Conservation (phyloP, 2,329 filamentous ascomycete species). For the Epichloe aotearoae region DNA sequence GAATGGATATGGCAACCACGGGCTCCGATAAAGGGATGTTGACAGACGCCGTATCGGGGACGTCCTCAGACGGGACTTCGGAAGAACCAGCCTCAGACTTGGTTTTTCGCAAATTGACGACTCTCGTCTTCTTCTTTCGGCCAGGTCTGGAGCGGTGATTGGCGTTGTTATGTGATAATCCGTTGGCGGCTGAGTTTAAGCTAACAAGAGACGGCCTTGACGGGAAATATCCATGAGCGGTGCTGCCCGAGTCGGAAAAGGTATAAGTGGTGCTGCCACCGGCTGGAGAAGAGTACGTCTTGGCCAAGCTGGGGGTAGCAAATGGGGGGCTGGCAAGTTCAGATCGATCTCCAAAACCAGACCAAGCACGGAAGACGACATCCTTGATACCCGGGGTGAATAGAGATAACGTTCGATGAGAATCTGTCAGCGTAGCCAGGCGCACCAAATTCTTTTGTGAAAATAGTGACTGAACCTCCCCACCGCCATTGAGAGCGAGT, state of each 20-base stretch:
- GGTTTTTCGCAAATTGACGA: slow-evolving; percentile 65
- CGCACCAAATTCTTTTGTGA: slow-evolving; percentile 88
- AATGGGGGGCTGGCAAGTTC: slow-evolving; percentile 41
- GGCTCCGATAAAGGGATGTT: slow-evolving; percentile 49
- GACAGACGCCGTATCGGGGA: slow-evolving; percentile 41
- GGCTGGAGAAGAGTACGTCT: slow-evolving; percentile 47
- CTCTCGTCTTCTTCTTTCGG: slow-evolving; percentile 70
- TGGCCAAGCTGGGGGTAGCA: slow-evolving; percentile 40
- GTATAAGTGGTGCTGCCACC: slow-evolving; percentile 56
- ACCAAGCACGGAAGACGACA: slow-evolving; percentile 86
- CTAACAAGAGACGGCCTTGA: slow-evolving; percentile 55
- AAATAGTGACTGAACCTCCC: slow-evolving; percentile 79
- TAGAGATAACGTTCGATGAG: slow-evolving; percentile 77
- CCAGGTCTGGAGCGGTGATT: slow-evolving; percentile 47
- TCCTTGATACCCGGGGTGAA: slow-evolving; percentile 87
- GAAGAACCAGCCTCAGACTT: slow-evolving; percentile 41
- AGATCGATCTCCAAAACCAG: slow-evolving; percentile 58
- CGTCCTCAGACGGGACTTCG: slow-evolving; percentile 31
- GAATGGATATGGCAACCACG: slow-evolving; percentile 39
- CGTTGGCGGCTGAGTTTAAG: slow-evolving; percentile 45
- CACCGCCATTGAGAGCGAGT: slow-evolving; percentile 63
- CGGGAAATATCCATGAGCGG: slow-evolving; percentile 47
- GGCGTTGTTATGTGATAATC: slow-evolving; percentile 49
- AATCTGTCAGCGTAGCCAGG: slow-evolving; percentile 70
- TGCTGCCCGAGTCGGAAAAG: slow-evolving; percentile 58